Conservation (phyloP, 768 basidiomycete genomes). For the Termitomyces sp. region DNA sequence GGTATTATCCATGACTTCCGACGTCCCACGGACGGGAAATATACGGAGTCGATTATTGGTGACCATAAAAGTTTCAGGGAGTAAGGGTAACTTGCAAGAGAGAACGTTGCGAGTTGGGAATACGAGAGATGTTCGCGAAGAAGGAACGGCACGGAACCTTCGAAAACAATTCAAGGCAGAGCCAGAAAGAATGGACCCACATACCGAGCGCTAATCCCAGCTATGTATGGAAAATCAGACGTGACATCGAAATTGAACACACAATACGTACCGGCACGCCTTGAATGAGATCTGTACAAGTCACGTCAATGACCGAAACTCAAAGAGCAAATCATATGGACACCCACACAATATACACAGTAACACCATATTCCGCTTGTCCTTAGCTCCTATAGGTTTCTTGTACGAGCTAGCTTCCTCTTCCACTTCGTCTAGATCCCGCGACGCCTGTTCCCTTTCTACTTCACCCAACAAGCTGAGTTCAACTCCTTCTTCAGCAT, state of each 20-base stretch:
- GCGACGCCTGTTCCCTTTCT: constrained; percentile 42
- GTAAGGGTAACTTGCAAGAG: constrained; percentile 90
- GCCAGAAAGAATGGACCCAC: constrained; percentile 9
- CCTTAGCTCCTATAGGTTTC: constrained; percentile 57
- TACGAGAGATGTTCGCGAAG: constrained; percentile 94
- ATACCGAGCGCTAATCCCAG: constrained; percentile 85
- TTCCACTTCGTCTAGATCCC: constrained; percentile 37
- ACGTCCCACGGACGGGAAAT: constrained; percentile 77
- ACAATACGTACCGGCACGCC: constrained; percentile 74
- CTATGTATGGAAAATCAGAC: constrained; percentile 37
- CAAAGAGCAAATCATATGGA: not conserved
- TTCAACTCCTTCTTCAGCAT: constrained; percentile 53
- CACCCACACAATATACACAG: constrained; percentile 84
- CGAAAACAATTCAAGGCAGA: not conserved
- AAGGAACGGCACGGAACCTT: constrained; percentile 95
- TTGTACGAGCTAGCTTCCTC: constrained; percentile 29
- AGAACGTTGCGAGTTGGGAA: constrained; percentile 93
- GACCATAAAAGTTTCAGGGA: constrained; percentile 97
- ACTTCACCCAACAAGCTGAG: constrained; percentile 55
- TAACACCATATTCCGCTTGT: constrained; percentile 80
- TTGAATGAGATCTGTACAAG: constrained; percentile 63
- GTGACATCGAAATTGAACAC: constrained; percentile 5
- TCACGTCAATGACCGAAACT: constrained; percentile 6
- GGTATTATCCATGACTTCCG: constrained; percentile 99
- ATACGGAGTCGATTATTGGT: constrained; percentile 92